Percentiles rank a stretch among this genome's conserved stretches.
These are phyloP conservation scores for Knufia petricola DNA, from an alignment of 2,329 filamentous ascomycete genomes.

Conservation along the genomic window DNA sequence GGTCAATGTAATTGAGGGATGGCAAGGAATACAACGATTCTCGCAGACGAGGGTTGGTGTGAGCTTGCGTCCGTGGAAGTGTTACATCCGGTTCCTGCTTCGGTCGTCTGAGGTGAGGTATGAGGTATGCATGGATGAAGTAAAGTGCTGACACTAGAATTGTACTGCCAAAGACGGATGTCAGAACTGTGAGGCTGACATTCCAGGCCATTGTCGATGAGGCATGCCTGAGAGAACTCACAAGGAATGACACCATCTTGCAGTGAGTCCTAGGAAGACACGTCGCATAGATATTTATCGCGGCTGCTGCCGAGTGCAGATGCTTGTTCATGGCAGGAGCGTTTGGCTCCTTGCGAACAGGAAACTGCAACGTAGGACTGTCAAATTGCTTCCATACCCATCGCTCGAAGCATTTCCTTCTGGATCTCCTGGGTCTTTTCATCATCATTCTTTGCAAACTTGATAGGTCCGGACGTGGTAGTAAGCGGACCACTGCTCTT, in stretches of 20 bases:
- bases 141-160: background rate
- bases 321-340: background rate
- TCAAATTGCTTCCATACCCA: background rate
- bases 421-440: slow-evolving; percentile 46
- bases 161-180: background rate
- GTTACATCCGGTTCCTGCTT: background rate
- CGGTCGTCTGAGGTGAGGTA: slow-evolving; percentile 3
- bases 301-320: background rate
- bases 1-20: slow-evolving; percentile 3
- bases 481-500: slow-evolving; percentile 26
- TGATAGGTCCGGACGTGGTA: slow-evolving; percentile 29
- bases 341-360: too few species aligned
- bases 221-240: background rate
- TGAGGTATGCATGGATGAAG: background rate
- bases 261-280: background rate
- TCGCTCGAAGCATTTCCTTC: slow-evolving; percentile 6
- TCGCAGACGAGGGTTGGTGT: background rate
- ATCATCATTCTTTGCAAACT: slow-evolving; percentile 56
- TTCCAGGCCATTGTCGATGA: background rate
- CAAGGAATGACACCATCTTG: background rate
- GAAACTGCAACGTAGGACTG: background rate
- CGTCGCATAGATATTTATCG: too few species aligned
- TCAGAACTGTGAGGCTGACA: background rate
- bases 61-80: background rate
- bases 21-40: slow-evolving; percentile 3